phyloP scores from a whole-genome alignment of 2,329 filamentous ascomycete genomes.

The Aureobasidium sp. region DNA sequence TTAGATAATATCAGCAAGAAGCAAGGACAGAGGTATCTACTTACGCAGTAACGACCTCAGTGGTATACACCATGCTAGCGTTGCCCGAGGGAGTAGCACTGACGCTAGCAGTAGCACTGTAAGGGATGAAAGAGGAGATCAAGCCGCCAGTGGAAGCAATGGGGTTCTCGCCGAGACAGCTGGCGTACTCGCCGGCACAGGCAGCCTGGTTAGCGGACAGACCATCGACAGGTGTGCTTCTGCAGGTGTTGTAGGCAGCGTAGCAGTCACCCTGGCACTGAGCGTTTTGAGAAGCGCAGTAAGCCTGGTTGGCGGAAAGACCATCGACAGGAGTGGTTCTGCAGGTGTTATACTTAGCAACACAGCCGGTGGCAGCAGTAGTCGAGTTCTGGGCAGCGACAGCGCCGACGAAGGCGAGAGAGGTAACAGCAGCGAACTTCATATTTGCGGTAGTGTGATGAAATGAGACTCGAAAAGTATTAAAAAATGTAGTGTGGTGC shows the following conservation, averaged over 20 bases:
- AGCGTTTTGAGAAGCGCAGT: background rate
- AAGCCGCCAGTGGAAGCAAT: background rate
- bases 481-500: background rate
- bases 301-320: slow-evolving; percentile 2
- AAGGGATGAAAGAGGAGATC: background rate
- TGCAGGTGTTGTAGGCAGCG: background rate
- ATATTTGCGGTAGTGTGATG: background rate
- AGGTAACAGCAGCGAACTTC: background rate
- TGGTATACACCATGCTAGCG: background rate
- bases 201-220: slow-evolving; percentile 11
- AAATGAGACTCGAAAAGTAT: background rate
- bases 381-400: background rate
- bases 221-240: background rate
- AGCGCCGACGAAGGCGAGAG: slow-evolving; percentile 3
- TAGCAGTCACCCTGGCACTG: slow-evolving; percentile 9
- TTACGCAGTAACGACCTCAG: slow-evolving; percentile 42
- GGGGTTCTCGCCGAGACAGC: slow-evolving; percentile 9
- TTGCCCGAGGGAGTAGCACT: background rate
- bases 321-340: background rate
- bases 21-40: background rate
- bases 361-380: slow-evolving; percentile 7
- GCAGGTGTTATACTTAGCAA: background rate
- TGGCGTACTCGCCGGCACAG: background rate
- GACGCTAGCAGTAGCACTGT: background rate
- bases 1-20: slow-evolving; percentile 12